phyloP scores from a whole-genome alignment of 129 eudicot genomes.

The Cynara cardunculus region DNA sequence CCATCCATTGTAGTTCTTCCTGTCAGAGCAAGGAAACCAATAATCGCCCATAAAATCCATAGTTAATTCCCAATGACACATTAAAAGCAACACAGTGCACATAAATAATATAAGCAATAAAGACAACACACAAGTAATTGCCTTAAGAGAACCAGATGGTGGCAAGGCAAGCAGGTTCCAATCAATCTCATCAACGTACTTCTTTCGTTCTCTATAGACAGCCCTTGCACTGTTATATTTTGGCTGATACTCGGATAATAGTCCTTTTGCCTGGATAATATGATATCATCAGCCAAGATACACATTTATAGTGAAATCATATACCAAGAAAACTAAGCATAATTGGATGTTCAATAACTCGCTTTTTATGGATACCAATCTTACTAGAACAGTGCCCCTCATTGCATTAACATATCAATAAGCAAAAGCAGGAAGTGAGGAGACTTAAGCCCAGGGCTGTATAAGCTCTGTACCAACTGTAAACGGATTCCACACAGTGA shows the following conservation, averaged over 20 bases:
- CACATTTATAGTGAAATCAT: not conserved
- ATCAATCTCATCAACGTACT: constrained; percentile 90
- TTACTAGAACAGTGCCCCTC: too few relatives aligned
- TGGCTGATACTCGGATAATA: constrained; percentile 90
- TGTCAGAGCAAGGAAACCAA: constrained; percentile 33
- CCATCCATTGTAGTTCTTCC: constrained; percentile 96
- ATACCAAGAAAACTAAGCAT: not conserved
- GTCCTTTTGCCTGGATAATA: constrained; percentile 85
- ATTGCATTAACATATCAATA: too few relatives aligned
- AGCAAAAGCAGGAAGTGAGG: not conserved
- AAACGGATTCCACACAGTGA: too few relatives aligned
- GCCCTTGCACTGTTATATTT: constrained; percentile 99
- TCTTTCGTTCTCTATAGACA: constrained; percentile 93
- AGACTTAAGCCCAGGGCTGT: not conserved
- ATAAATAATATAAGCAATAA: not conserved
- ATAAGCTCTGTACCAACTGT: too few relatives aligned
- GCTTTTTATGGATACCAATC: too few relatives aligned
- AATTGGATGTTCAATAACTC: not conserved
- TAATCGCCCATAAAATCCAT: not conserved
- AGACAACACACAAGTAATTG: constrained; percentile 10
- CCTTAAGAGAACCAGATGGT: constrained; percentile 92
- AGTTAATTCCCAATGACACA: not conserved
- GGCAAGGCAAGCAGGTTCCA: constrained; percentile 99
- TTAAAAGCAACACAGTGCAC: not conserved
- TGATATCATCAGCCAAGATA: constrained; percentile 23